A percentile compares a stretch with the other conserved stretches of the same genome.
phyloP scores from a whole-genome alignment of 148 eudicot genomes.

The Amaranthus cruentus region DNA sequence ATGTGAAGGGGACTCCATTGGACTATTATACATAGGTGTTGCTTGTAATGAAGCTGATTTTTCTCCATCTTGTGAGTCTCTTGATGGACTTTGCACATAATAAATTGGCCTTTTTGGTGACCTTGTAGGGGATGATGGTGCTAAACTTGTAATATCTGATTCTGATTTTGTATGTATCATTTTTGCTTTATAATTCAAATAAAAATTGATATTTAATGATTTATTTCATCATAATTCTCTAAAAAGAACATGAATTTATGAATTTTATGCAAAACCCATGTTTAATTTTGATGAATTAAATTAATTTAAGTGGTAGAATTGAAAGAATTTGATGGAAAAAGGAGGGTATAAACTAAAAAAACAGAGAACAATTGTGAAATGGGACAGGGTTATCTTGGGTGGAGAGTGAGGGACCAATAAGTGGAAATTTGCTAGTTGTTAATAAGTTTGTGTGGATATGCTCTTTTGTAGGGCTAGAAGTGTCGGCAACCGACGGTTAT shows the following conservation, averaged over 20 bases:
- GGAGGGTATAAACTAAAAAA: background rate
- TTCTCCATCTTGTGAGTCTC: constrained; percentile 94
- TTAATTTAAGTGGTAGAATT: background rate
- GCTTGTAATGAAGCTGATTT: constrained; percentile 74
- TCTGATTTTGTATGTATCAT: constrained; percentile 86
- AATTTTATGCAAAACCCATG: background rate
- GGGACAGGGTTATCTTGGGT: background rate
- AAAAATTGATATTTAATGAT: no score
- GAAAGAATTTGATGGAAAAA: background rate
- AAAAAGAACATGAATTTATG: background rate
- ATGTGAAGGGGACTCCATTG: constrained; percentile 87
- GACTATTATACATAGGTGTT: constrained; percentile 64
- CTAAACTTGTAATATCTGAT: constrained; percentile 83
- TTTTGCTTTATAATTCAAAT: background rate
- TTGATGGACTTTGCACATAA: constrained; percentile 85
- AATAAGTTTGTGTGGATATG: constrained; percentile 13
- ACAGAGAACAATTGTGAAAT: constrained; percentile 2
- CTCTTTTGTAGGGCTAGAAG: background rate
- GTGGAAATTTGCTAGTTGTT: constrained; percentile 18
- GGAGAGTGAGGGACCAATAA: constrained; percentile 7
- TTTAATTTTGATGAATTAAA: background rate
- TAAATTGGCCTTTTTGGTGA: constrained; percentile 82
- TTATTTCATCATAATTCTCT: background rate
- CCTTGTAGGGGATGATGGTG: constrained; percentile 84
- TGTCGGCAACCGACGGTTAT: constrained; percentile 38